Percentiles rank a stretch among this genome's conserved stretches.
Evolutionary conservation across 1,284 basidiomycete species (phyloP).

Genomic region (Ganoderma lucidum): DNA sequence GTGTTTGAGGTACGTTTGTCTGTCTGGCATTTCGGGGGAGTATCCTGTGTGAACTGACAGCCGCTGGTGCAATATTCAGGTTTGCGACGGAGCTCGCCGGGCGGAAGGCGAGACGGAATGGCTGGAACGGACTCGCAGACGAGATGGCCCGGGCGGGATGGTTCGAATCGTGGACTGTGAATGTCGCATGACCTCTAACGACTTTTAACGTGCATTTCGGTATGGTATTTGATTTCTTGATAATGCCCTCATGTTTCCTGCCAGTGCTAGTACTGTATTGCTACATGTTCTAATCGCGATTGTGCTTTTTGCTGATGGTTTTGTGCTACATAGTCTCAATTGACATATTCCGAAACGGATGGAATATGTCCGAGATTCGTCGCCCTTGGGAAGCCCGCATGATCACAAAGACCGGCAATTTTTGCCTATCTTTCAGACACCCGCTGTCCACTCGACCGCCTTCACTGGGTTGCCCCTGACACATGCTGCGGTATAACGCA

Average conservation of each 20-base stretch:
- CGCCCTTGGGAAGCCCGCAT: too few relatives aligned
- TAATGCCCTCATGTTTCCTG: conserved; percentile 4
- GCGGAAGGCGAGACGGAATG: conserved; percentile 64
- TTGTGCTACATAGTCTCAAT: conserved; percentile 2
- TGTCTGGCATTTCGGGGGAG: neutral
- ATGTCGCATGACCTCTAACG: conserved; percentile 1
- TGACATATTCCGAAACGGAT: neutral
- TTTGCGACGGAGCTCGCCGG: conserved; percentile 83
- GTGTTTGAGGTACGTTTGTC: conserved; percentile 65
- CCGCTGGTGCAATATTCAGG: conserved; percentile 43
- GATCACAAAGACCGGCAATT: neutral
- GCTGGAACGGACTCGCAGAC: conserved; percentile 72
- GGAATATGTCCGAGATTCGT: neutral
- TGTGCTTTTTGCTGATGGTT: neutral
- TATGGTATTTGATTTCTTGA: neutral
- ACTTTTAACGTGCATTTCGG: neutral
- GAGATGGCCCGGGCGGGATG: conserved; percentile 77
- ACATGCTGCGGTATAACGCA: neutral
- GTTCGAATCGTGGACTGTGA: conserved; percentile 53
- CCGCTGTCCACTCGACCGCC: neutral
- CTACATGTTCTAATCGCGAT: neutral
- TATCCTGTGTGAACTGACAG: neutral
- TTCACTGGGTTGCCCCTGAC: neutral
- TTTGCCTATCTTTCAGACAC: neutral
- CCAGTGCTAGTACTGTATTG: neutral